A percentile compares a stretch with the other conserved stretches of the same genome.
Evolutionary conservation across 163 green algal species (phyloP).

Genomic region (Scenedesmus sp.): DNA sequence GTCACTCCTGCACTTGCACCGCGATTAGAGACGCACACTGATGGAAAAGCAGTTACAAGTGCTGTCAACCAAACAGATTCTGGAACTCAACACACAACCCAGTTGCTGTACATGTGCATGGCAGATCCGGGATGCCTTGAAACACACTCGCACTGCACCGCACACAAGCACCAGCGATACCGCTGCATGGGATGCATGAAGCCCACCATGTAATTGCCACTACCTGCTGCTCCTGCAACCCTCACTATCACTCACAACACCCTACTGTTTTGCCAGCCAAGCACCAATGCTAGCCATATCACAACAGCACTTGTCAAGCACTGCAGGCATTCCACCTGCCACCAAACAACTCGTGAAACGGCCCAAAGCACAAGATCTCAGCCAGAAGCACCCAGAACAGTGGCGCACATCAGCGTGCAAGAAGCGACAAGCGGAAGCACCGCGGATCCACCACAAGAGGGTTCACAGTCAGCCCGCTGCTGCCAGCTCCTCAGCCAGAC

Average conservation of each 20-base stretch:
- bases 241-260: not conserved
- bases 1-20: too few species aligned
- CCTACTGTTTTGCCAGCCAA: not conserved
- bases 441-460: too few species aligned
- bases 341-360: not conserved
- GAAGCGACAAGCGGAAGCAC: too few species aligned
- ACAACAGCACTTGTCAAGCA: not conserved
- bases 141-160: not conserved
- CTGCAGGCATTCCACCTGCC: not conserved
- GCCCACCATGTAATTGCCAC: not conserved
- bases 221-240: not conserved
- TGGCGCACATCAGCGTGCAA: too few species aligned
- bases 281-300: not conserved
- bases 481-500: too few species aligned
- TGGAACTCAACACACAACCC: not conserved
- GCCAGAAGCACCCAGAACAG: too few species aligned
- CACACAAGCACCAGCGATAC: not conserved
- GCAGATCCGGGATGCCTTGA: not conserved
- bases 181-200: not conserved
- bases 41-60: not conserved
- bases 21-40: too few species aligned
- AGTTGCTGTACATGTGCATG: not conserved
- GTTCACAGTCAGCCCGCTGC: too few species aligned
- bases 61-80: not conserved
- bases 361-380: too few species aligned